Evolutionary conservation across 805 yeast species (phyloP).

Genomic region (Wickerhamomyces xylosicus): DNA sequence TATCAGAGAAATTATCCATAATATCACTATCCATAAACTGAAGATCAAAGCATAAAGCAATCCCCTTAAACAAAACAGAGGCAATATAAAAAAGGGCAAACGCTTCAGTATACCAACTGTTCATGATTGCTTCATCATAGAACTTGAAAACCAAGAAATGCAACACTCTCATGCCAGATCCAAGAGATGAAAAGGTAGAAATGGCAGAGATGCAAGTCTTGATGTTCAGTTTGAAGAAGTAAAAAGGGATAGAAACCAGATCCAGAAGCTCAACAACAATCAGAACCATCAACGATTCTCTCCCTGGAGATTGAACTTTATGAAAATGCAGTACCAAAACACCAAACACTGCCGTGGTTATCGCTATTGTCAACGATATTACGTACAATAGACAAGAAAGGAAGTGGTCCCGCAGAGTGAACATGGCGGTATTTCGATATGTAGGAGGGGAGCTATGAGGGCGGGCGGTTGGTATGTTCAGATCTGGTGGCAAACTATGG

Average conservation of each 20-base stretch:
- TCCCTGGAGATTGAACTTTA: neutral
- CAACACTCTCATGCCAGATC: slow-evolving; percentile 17
- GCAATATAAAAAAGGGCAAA: slow-evolving; percentile 6
- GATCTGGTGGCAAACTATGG: neutral
- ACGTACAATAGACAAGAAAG: neutral
- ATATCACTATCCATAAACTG: slow-evolving; percentile 1
- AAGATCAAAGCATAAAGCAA: slow-evolving; percentile 4
- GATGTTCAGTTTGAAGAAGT: neutral
- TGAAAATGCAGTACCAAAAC: neutral
- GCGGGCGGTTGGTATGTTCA: neutral
- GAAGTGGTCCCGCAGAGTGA: neutral
- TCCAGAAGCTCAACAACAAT: slow-evolving; percentile 8
- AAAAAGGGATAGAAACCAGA: slow-evolving; percentile 7
- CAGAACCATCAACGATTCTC: slow-evolving; percentile 1
- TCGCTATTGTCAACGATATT: neutral
- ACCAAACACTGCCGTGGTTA: neutral
- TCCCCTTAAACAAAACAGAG: slow-evolving; percentile 5
- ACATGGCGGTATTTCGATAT: neutral
- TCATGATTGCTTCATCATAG: neutral
- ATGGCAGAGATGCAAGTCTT: slow-evolving; percentile 1
- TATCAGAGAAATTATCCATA: neutral
- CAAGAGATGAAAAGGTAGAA: slow-evolving; percentile 10
- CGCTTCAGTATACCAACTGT: slow-evolving; percentile 2
- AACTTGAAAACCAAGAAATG: slow-evolving; percentile 1
- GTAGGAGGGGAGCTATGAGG: neutral